phyloP scores from a whole-genome alignment of 2,329 filamentous ascomycete species.

The Rachicladosporium sp. region DNA sequence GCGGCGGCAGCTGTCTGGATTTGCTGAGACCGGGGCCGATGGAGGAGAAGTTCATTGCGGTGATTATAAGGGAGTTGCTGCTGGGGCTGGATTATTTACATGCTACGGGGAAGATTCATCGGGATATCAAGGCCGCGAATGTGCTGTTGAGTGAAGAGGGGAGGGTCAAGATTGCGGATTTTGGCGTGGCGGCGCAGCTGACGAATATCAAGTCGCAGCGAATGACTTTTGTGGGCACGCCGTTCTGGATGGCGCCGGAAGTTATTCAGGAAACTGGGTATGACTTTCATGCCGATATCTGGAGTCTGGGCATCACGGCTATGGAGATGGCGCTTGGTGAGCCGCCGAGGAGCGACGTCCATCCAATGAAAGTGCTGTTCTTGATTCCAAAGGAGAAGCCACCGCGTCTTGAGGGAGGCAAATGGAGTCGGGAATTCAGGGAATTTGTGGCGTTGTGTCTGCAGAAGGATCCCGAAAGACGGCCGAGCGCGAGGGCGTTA shows the following conservation, averaged over 20 bases:
- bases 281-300: slow-evolving; percentile 86
- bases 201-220: slow-evolving; percentile 96
- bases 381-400: slow-evolving; percentile 81
- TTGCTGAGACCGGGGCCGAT: slow-evolving; percentile 84
- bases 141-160: slow-evolving; percentile 75
- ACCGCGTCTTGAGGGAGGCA: slow-evolving; percentile 65
- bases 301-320: slow-evolving; percentile 84
- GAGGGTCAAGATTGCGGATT: slow-evolving; percentile 92
- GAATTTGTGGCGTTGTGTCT: slow-evolving; percentile 87
- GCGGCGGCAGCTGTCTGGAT: slow-evolving; percentile 89
- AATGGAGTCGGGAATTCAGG: slow-evolving; percentile 82
- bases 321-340: slow-evolving; percentile 83
- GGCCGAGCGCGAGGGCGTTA: slow-evolving; percentile 76
- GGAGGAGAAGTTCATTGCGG: slow-evolving; percentile 79
- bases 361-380: slow-evolving; percentile 90
- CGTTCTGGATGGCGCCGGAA: slow-evolving; percentile 94
- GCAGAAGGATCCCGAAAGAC: slow-evolving; percentile 76
- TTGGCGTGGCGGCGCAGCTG: slow-evolving; percentile 90
- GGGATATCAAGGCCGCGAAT: slow-evolving; percentile 94
- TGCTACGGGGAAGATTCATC: slow-evolving; percentile 85
- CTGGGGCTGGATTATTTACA: slow-evolving; percentile 88
- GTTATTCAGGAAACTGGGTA: slow-evolving; percentile 78
- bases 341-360: slow-evolving; percentile 72
- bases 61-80: slow-evolving; percentile 84
- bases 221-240: slow-evolving; percentile 94